Evolutionary conservation across 352 stramenopile species (phyloP).

Genomic region (Phytopythium helicoides): DNA sequence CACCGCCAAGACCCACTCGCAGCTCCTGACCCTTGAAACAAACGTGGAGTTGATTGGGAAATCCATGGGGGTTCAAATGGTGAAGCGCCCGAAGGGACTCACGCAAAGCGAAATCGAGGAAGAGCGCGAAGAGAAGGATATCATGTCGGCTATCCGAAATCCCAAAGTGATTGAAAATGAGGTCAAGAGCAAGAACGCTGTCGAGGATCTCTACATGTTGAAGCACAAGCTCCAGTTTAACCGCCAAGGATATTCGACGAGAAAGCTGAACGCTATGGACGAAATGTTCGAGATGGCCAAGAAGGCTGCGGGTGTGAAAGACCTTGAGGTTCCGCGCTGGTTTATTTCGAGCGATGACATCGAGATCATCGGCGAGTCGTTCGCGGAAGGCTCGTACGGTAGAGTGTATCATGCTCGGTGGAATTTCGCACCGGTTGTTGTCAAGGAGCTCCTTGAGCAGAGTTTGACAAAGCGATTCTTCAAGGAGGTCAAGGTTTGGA

Average conservation of each 20-base stretch:
- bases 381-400: slow-evolving; percentile 9
- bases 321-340: slow-evolving; percentile 15
- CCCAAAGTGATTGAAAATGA: slow-evolving; percentile 8
- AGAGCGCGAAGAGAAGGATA: slow-evolving; percentile 5
- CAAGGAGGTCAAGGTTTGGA: slow-evolving; percentile 33
- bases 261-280: slow-evolving; percentile 12
- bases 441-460: slow-evolving; percentile 24
- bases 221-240: slow-evolving; percentile 21
- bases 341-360: slow-evolving; percentile 20
- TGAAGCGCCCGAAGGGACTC: no score
- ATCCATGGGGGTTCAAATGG: background rate
- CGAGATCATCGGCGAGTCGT: slow-evolving; percentile 1
- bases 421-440: slow-evolving; percentile 18
- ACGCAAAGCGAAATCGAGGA: slow-evolving; percentile 8
- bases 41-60: slow-evolving; percentile 9
- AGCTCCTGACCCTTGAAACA: no score
- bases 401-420: slow-evolving; percentile 19
- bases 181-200: slow-evolving; percentile 7
- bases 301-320: slow-evolving; percentile 7
- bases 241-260: slow-evolving; percentile 2
- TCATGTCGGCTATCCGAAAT: slow-evolving; percentile 7
- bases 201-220: slow-evolving; percentile 20
- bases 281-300: slow-evolving; percentile 11
- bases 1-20: slow-evolving; percentile 16
- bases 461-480: slow-evolving; percentile 10